Percentiles rank a stretch among this genome's conserved stretches.
Evolutionary conservation across 2,329 filamentous ascomycete species (phyloP).

Genomic region (Phaeoacremonium minimum): DNA sequence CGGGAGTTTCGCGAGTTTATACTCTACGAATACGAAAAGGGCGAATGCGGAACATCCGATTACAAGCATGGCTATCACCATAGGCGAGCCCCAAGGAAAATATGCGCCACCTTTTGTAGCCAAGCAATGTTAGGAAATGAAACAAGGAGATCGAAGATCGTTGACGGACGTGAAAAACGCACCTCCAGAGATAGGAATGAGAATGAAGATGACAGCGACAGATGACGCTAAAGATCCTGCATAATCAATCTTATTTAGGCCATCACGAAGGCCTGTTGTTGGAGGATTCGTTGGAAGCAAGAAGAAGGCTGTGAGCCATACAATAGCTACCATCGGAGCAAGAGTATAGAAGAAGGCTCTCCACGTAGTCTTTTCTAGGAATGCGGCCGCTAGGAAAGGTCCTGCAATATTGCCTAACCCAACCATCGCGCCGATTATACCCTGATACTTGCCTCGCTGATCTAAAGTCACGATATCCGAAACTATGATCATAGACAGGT

Average conservation of each 20-base stretch:
- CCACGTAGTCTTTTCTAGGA: slow-evolving; percentile 32
- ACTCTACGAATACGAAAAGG: slow-evolving; percentile 49
- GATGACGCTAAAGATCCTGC: slow-evolving; percentile 50
- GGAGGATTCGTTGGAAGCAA: slow-evolving; percentile 48
- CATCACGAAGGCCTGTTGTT: slow-evolving; percentile 39
- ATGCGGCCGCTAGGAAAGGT: slow-evolving; percentile 36
- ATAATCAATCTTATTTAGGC: slow-evolving; percentile 53
- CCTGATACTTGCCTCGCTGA: slow-evolving; percentile 52
- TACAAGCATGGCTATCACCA: slow-evolving; percentile 55
- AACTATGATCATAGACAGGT: slow-evolving; percentile 57
- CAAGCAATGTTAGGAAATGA: no score
- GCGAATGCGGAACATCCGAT: slow-evolving; percentile 20
- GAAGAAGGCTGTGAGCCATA: slow-evolving; percentile 42
- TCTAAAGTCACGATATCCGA: slow-evolving; percentile 55
- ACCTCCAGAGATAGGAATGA: slow-evolving; percentile 58
- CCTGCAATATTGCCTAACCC: slow-evolving; percentile 36
- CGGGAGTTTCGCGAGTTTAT: slow-evolving; percentile 48
- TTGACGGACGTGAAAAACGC: neutral
- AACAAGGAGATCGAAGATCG: no score
- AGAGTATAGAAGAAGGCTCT: slow-evolving; percentile 41
- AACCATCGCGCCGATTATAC: slow-evolving; percentile 33
- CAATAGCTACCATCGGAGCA: slow-evolving; percentile 40
- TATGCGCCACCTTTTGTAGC: slow-evolving; percentile 41
- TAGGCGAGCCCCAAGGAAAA: slow-evolving; percentile 49
- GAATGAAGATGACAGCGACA: slow-evolving; percentile 51